These are phyloP conservation scores for Xylariales sp. DNA, from an alignment of 2,329 filamentous ascomycete genomes.

Conservation along the genomic window DNA sequence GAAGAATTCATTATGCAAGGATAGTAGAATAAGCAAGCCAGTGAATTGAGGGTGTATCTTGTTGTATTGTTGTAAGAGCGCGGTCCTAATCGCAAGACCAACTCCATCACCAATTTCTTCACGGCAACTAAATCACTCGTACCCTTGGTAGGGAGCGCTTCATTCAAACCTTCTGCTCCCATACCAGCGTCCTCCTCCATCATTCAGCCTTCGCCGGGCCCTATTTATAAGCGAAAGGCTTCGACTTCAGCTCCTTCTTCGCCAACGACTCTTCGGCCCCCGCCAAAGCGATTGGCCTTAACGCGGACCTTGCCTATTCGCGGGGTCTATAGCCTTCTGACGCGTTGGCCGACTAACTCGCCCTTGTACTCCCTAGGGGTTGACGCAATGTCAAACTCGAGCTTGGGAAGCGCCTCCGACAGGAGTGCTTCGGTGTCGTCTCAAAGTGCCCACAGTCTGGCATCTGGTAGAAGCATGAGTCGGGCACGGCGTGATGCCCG, in stretches of 20 bases:
- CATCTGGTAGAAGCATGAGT: not conserved
- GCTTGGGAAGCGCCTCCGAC: conserved; percentile 1
- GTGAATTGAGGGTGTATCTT: too few relatives aligned
- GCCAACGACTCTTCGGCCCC: not conserved
- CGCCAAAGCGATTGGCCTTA: not conserved
- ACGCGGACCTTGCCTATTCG: not conserved
- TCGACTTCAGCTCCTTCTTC: conserved; percentile 6
- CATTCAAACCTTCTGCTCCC: not conserved
- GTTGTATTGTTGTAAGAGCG: too few relatives aligned
- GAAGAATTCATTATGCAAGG: too few relatives aligned
- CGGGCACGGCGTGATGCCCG: conserved; percentile 11
- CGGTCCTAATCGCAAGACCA: not conserved
- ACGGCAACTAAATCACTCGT: not conserved
- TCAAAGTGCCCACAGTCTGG: conserved; percentile 7
- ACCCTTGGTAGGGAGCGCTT: not conserved
- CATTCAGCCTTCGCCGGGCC: not conserved
- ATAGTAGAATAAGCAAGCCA: too few relatives aligned
- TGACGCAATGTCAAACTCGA: too few relatives aligned
- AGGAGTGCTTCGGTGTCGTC: conserved; percentile 15
- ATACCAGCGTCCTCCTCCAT: not conserved
- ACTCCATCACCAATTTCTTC: not conserved
- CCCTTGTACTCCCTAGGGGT: too few relatives aligned
- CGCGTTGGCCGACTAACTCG: not conserved
- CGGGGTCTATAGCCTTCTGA: not conserved
- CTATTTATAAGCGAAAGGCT: conserved; percentile 2